These are phyloP conservation scores for Podospora tetraspora DNA, from an alignment of 495 filamentous ascomycete species.

Conservation along the genomic window DNA sequence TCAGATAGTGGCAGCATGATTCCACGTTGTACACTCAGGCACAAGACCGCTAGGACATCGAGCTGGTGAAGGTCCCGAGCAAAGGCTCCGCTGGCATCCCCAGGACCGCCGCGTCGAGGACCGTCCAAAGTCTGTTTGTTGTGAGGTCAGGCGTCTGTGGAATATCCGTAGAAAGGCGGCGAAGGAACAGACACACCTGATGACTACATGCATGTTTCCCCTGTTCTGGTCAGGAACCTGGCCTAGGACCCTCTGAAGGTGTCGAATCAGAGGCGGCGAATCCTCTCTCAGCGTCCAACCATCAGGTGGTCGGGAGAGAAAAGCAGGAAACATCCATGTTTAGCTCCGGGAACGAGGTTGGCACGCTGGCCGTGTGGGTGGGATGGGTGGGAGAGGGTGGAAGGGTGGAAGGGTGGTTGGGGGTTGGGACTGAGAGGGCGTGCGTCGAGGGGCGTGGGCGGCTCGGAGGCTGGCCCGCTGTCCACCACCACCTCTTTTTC, in stretches of 20 bases:
- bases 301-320: conserved; percentile 1
- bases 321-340: conserved; percentile 9
- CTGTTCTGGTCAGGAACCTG: conserved; percentile 2
- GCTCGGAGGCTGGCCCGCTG: neutral
- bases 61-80: neutral
- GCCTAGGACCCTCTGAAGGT: neutral
- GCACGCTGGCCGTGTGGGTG: neutral
- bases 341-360: neutral
- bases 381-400: neutral
- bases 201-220: conserved; percentile 12
- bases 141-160: neutral
- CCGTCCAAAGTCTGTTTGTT: neutral
- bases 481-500: neutral
- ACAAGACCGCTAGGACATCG: neutral
- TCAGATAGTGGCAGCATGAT: neutral
- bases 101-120: neutral
- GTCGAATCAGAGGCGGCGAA: conserved; percentile 4
- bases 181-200: conserved; percentile 11
- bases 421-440: neutral
- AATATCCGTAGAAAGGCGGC: neutral
- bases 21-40: neutral
- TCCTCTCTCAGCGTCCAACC: neutral
- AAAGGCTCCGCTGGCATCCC: neutral
- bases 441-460: neutral
- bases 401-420: neutral